Percentiles rank a stretch among this genome's conserved stretches.
These are phyloP conservation scores for Pestalotiopsis sp. DNA, from an alignment of 2,329 filamentous ascomycete species.

Conservation along the genomic window DNA sequence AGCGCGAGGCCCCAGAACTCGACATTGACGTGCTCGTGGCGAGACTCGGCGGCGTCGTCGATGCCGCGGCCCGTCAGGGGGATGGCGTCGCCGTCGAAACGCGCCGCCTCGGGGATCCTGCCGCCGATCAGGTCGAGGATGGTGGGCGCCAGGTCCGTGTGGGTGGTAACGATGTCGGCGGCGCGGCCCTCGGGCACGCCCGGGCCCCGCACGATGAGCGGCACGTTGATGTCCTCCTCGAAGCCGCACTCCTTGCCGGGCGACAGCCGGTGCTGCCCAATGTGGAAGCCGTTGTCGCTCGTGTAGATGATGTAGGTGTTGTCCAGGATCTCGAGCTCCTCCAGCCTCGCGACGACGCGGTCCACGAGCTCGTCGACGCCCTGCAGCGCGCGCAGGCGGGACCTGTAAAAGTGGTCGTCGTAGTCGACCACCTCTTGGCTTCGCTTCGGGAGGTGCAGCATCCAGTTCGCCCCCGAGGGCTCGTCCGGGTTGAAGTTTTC, in stretches of 20 bases:
- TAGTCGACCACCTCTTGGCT: constrained; percentile 32
- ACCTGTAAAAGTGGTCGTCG: constrained; percentile 41
- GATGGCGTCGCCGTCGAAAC: constrained; percentile 13
- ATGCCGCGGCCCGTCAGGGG: background rate
- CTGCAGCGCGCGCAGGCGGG: constrained; percentile 43
- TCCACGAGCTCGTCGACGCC: constrained; percentile 48
- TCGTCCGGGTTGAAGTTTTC: constrained; percentile 66
- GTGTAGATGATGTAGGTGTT: constrained; percentile 48
- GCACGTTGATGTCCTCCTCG: constrained; percentile 49
- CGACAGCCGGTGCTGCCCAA: constrained; percentile 46
- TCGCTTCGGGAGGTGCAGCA: constrained; percentile 37
- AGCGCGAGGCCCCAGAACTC: constrained; percentile 39
- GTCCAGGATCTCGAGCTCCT: constrained; percentile 32
- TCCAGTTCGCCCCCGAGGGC: constrained; percentile 46
- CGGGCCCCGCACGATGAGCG: constrained; percentile 46
- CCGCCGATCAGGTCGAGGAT: constrained; percentile 35
- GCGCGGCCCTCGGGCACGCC: constrained; percentile 35
- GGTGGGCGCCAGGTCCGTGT: constrained; percentile 48
- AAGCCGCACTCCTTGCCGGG: constrained; percentile 48
- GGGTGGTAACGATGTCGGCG: constrained; percentile 40
- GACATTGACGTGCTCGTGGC: constrained; percentile 44
- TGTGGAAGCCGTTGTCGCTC: constrained; percentile 50
- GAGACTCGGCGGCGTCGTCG: constrained; percentile 15
- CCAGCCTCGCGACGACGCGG: constrained; percentile 35
- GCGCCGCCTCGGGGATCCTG: constrained; percentile 33